A percentile compares a stretch with the other conserved stretches of the same genome.
Evolutionary conservation across 1,139 yeast genomes (phyloP).

Genomic region (Magnusiomyces suaveolens): DNA sequence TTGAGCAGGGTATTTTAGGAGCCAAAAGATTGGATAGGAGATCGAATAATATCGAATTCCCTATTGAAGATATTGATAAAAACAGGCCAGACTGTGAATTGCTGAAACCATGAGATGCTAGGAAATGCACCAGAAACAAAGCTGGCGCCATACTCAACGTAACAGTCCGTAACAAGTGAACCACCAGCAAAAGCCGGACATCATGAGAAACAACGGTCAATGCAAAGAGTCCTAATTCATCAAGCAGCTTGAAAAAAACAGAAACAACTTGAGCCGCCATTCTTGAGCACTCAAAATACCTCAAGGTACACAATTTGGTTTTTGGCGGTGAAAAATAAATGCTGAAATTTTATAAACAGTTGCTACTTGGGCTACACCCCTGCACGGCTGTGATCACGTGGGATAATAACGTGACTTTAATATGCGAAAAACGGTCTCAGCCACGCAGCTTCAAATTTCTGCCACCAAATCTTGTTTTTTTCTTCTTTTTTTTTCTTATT

Average conservation of each 20-base stretch:
- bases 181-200: constrained; percentile 55
- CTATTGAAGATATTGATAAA: constrained; percentile 50
- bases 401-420: no score
- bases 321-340: not conserved
- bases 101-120: constrained; percentile 46
- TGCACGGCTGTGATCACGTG: not conserved
- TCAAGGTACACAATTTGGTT: not conserved
- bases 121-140: constrained; percentile 54
- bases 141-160: constrained; percentile 80
- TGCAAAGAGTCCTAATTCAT: constrained; percentile 13
- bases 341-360: not conserved
- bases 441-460: no score
- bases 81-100: constrained; percentile 63
- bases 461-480: no score
- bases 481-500: no score
- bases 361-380: not conserved
- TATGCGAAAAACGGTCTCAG: no score
- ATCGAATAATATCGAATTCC: constrained; percentile 7
- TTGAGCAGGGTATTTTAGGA: no score
- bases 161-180: constrained; percentile 62
- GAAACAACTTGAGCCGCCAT: not conserved
- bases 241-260: not conserved
- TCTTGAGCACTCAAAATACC: not conserved
- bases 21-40: not conserved
- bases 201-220: constrained; percentile 32